Base-by-base conservation (phyloP, 2,329 filamentous ascomycete species). In the Epichloe sibirici region DNA sequence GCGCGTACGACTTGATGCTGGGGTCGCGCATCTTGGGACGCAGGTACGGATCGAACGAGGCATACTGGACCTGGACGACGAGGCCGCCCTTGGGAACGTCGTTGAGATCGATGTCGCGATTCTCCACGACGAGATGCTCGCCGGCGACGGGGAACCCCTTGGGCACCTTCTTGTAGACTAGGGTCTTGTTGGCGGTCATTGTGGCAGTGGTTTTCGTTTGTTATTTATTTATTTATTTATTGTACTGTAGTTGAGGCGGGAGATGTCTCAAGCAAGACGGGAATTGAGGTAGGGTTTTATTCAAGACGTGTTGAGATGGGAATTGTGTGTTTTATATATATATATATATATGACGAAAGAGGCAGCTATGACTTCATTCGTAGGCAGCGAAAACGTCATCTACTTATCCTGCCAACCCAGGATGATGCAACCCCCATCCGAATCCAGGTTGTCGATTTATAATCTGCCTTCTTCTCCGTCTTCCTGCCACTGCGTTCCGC, bases 11-110 rank as follows among this genome's bases (percentile, higher is more conserved):
- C 70, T 85, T 81, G 64, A 71, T 61, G 38, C 73, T 66, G 6
- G 85, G 64, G 47, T 74, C 69, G 47, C 88, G 83, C 86, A 95
- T 90, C 59, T 81, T 79, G 55, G 85, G 86, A 53, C 90, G 85
- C 74, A 87, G 81, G 73, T 94, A 95, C 2, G 89, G 89, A 68
- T 95, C 89, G 70, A 85, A 85, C 42, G 86, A 90, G 57, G 82
- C 75, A 67, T 86, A 88, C 62, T 85, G 77, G 60, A 85, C 79
- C 71, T 88, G 79, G 57, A 85, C 70, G 48, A 94, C 66, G 42
- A 88, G 83, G 57, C 86, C 85, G 45, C 77, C 66, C 25, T 81
- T 76, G 31, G 82, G 76, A 5, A 77, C 65, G 49, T 77, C 73
- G 25, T 81, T 70, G 58, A 83, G 69, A 64, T 93, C 86, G 57